Conservation (phyloP, 768 basidiomycete genomes). For the Gymnopilus dilepis region DNA sequence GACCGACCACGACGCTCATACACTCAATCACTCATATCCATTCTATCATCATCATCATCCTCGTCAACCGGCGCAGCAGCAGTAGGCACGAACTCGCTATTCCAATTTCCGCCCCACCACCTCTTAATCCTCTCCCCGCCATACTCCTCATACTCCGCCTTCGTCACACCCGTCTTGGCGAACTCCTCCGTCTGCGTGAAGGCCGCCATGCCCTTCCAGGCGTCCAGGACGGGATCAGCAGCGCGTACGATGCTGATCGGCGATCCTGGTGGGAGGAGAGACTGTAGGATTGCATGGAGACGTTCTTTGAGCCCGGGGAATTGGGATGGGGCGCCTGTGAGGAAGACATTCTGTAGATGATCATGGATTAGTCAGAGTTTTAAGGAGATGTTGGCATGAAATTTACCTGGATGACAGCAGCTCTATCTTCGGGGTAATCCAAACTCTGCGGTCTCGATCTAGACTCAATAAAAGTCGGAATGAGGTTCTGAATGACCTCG, state of each 20-base stretch:
- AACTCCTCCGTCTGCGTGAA: slow-evolving; percentile 67
- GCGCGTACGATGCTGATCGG: slow-evolving; percentile 69
- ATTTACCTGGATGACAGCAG: slow-evolving; percentile 75
- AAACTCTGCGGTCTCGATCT: slow-evolving; percentile 32
- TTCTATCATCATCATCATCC: slow-evolving; percentile 12
- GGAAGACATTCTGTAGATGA: slow-evolving; percentile 75
- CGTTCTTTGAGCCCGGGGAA: slow-evolving; percentile 72
- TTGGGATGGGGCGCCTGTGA: slow-evolving; percentile 84
- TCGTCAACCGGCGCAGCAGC: not conserved
- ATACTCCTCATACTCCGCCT: slow-evolving; percentile 87
- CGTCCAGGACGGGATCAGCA: slow-evolving; percentile 70
- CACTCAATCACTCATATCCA: slow-evolving; percentile 23
- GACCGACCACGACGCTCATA: not conserved
- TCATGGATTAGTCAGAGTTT: not conserved
- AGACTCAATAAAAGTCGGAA: slow-evolving; percentile 41
- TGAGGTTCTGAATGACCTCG: slow-evolving; percentile 88
- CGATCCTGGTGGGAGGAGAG: slow-evolving; percentile 85
- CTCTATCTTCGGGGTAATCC: slow-evolving; percentile 72
- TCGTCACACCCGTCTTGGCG: slow-evolving; percentile 61
- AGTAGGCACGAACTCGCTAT: slow-evolving; percentile 36
- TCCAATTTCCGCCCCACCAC: slow-evolving; percentile 96
- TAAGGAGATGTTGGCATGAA: not conserved
- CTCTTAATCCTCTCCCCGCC: slow-evolving; percentile 85
- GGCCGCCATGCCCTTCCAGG: slow-evolving; percentile 93
- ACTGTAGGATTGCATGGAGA: slow-evolving; percentile 75